Evolutionary conservation across 2,329 filamentous ascomycete genomes (phyloP), one percentile per base, ranked within the genome.

Genomic region (Penicillium concentricum): DNA sequence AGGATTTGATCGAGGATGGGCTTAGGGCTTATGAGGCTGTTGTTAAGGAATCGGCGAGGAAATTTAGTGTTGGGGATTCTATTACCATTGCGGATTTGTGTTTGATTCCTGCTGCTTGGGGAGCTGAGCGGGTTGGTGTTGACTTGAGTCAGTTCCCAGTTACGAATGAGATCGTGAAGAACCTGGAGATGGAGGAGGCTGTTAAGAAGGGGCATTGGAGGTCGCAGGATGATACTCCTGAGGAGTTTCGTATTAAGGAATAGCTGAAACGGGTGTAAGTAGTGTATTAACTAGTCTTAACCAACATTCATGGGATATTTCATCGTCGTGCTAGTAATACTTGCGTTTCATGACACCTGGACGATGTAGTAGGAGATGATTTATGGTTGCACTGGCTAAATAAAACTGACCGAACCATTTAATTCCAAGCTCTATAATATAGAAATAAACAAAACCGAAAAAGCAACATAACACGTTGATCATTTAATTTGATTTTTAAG

Each of bases 11-110:
- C 69, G 69, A 70, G 1, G 75, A 79, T 8, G 84, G 84, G 0
- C 70, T 88, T n/a, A 65, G 65, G 16, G 84, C 84, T 2, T 87
- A 85, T 61, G 84, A 88, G 67, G 59, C 66, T 15, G 65, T 69
- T 9, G 65, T 82, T 0, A 68, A 70, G 0, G 61, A 58, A 20
- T 63, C 64, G 52, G 57, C 81, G 0, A 83, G 84, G 0, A 73
- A 59, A 32, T 87, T 80, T 62, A 84, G 82, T 2, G 79, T 84
- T 4, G 85, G 83, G 0, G 81, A 87, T 68, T 56, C 69, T 0
- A 64, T 87, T 3, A 84, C 80, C 0, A 59, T 87, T 62, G 85
- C 85, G 3, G 85, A 87, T 70, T 78, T 81, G 28, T 82, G 79
- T 61, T 68, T 87, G 22, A 68, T 85, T 51, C 84, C 85, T 4